Conservation (phyloP, 257 asterid genomes). For the Cinchona pubescens region DNA sequence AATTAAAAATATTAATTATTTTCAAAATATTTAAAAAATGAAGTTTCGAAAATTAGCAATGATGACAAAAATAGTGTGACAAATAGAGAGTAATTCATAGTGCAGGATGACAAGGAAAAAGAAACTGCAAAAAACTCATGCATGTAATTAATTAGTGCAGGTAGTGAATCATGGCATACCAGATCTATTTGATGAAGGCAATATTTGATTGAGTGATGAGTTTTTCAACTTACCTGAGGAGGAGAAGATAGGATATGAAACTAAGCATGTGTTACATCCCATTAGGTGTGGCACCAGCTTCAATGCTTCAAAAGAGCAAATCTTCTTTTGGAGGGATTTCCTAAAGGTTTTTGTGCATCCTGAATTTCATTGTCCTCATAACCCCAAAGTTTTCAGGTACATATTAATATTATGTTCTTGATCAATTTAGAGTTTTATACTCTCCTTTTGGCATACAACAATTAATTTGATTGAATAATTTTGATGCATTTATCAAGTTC, state of each 20-base stretch:
- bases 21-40: too few relatives aligned
- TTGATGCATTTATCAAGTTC: too few relatives aligned
- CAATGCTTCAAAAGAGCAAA: conserved; percentile 45
- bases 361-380: conserved; percentile 46
- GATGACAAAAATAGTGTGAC: too few relatives aligned
- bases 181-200: conserved; percentile 37
- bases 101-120: too few relatives aligned
- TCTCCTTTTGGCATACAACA: too few relatives aligned
- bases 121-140: too few relatives aligned
- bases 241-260: conserved; percentile 54
- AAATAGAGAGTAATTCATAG: too few relatives aligned
- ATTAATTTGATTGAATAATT: too few relatives aligned
- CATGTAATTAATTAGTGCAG: conserved; percentile 26
- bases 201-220: conserved; percentile 36
- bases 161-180: conserved; percentile 71
- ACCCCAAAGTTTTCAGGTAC: conserved; percentile 62
- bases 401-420: too few relatives aligned
- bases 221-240: conserved; percentile 62
- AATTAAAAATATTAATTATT: too few relatives aligned
- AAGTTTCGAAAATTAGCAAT: too few relatives aligned
- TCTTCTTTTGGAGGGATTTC: conserved; percentile 72
- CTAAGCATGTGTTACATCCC: conserved; percentile 50
- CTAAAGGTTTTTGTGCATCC: conserved; percentile 74
- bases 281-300: conserved; percentile 82
- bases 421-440: too few relatives aligned